Evolutionary conservation across 371 early-diverging fungal species (phyloP), one percentile per base, ranked within the genome.

Genomic region (Fennellomyces sp.): DNA sequence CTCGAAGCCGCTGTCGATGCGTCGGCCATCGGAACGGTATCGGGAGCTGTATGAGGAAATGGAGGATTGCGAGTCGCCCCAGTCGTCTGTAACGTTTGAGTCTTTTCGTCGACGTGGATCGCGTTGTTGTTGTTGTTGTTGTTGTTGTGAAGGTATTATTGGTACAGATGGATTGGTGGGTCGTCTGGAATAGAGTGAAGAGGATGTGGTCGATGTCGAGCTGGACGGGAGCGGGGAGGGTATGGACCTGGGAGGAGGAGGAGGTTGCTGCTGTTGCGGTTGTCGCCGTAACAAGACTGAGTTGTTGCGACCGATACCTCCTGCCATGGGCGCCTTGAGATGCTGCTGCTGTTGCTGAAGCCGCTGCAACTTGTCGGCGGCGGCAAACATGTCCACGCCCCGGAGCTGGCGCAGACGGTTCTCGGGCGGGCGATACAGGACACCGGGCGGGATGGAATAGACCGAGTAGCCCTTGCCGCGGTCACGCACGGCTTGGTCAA

Each of bases 401-500:
- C 66, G 60, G 17, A 77, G 35, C 36, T 76, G 73, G 50, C 61
- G 63, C 47, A 80, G 28, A 54, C 92, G 92, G 60, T 84, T 86
- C 49, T 89, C 92, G 8, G 92, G 81, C 25, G 97, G 98, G 47
- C 92, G 81, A 68, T 89, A 96, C 15, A 95, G 68, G 2, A 88
- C 80, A 13, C 88, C 86, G 17, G 83, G 82, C n/a, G 93, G 94
- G 21, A 94, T 86, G 12, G 88, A 86, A 65, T 85, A 92, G 12
- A 92, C 84, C 0, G 88, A 88, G 47, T 88, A 89, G 27, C 87
- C 89, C 72, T 81, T 82, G 29, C 92, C 93, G 56, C 83, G 80
- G 45, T 83, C 84, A 35, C 75, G 72, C 4, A 92, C 79, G 2
- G 94, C 94, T 58, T 86, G 85, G 64, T 91, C 81, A 60, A 93